Base-by-base conservation (phyloP, 139 green algal genomes). In the Deuterostichococcus epilithicus region DNA sequence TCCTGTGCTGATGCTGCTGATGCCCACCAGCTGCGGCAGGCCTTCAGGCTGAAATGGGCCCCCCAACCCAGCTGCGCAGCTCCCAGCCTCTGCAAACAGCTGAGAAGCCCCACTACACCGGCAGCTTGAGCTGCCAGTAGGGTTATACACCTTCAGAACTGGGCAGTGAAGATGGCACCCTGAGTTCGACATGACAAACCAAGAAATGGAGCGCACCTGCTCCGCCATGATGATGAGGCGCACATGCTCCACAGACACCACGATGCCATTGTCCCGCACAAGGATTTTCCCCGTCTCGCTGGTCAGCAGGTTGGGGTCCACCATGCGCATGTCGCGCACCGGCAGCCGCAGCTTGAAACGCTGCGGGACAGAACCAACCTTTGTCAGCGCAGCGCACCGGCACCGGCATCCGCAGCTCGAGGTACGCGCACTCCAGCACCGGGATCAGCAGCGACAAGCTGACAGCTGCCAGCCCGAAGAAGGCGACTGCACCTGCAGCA, bases 311-410 rank as follows among this genome's bases (percentile, higher is more conserved):
- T 83, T 87, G n/a, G 85, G 84, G 74, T 97, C 92, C 75, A 97
- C 84, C 33, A 97, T 80, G 15, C 91, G 84, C 89, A 97, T 91
- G 82, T 97, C 92, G 25, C 92, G 88, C 28, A 92, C 91, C 47
- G 92, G 91, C 39, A 97, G 88, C 58, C 91, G 87, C 37, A 97
- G 79, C 36, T 84, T 80, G 63, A 91, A 88, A 37, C 83, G 42
- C n/a, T 52, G 42, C 42, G 42, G 42, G 10, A 52, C 42, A 13
- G 60, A 42, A 38, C 39, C 38, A n/a, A 37, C 33, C 23, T 22
- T 32, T 66, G 67, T 67, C 23, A 39, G 47, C 5, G 45, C 8
- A 36, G 26, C 25, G 32, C 36, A 0, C n/a, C 38, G 28, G 13
- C 18, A 59, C 38, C 35, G 28, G 18, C 10, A 25, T 34, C 18